A percentile compares a stretch with the other conserved stretches of the same genome.
These are phyloP conservation scores for Venturia effusa DNA, from an alignment of 2,329 filamentous ascomycete species.

Conservation along the genomic window DNA sequence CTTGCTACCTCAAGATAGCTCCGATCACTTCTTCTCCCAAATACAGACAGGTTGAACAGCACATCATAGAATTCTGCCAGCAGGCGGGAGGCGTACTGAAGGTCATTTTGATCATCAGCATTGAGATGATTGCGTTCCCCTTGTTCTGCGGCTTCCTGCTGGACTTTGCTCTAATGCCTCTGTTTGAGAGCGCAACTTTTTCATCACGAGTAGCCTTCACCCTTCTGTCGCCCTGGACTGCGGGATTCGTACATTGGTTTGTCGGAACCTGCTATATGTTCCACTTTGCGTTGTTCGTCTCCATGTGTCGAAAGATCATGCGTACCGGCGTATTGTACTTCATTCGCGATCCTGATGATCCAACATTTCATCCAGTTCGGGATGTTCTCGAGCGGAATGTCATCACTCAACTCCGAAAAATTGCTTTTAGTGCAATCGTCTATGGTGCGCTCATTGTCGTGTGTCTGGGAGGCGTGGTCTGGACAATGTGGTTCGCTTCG, in stretches of 20 bases:
- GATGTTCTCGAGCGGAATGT: conserved; percentile 92
- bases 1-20: conserved; percentile 66
- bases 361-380: conserved; percentile 93
- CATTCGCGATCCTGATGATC: conserved; percentile 94
- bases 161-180: conserved; percentile 75
- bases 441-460: conserved; percentile 89
- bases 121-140: conserved; percentile 96
- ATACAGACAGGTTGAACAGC: conserved; percentile 54
- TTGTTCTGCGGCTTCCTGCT: conserved; percentile 89
- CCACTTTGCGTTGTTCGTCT: conserved; percentile 95
- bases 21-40: conserved; percentile 51
- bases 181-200: conserved; percentile 75
- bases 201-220: conserved; percentile 71
- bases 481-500: conserved; percentile 64
- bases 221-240: conserved; percentile 69
- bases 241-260: conserved; percentile 97
- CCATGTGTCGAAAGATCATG: conserved; percentile 98
- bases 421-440: conserved; percentile 88
- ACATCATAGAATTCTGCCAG: conserved; percentile 69
- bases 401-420: conserved; percentile 87
- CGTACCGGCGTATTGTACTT: conserved; percentile 93
- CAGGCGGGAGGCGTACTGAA: conserved; percentile 97
- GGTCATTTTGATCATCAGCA: conserved; percentile 95
- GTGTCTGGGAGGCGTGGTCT: conserved; percentile 90
- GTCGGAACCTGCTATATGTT: conserved; percentile 99